A percentile compares a stretch with the other conserved stretches of the same genome.
Evolutionary conservation across 2,329 filamentous ascomycete species (phyloP).

Genomic region (Monosporascus sp.): DNA sequence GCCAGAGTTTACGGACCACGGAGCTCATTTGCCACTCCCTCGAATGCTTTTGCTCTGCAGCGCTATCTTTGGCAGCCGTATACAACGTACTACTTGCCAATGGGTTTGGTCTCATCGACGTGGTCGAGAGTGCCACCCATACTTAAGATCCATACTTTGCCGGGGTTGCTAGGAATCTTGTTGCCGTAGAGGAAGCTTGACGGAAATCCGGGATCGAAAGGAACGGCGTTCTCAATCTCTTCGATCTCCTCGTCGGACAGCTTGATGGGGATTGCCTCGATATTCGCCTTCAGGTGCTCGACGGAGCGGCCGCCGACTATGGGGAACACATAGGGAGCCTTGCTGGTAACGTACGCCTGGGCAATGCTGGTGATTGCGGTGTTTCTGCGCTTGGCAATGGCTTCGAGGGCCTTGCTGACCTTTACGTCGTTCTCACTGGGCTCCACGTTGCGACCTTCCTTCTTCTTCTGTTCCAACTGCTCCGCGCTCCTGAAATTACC

Average conservation of each 20-base stretch:
- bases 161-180: too few relatives aligned
- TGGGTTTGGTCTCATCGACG: too few relatives aligned
- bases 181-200: too few relatives aligned
- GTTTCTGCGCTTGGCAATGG: slow-evolving; percentile 48
- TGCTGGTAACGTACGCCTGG: slow-evolving; percentile 39
- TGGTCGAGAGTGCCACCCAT: too few relatives aligned
- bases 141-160: too few relatives aligned
- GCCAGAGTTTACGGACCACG: too few relatives aligned
- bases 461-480: slow-evolving; percentile 40
- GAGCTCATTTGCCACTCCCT: too few relatives aligned
- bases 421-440: not conserved
- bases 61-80: too few relatives aligned
- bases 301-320: slow-evolving; percentile 42
- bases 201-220: slow-evolving; percentile 50
- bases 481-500: slow-evolving; percentile 34
- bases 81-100: too few relatives aligned
- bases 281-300: slow-evolving; percentile 43
- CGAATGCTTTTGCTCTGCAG: too few relatives aligned
- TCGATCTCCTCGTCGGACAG: slow-evolving; percentile 42
- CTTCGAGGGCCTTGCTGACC: slow-evolving; percentile 47
- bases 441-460: slow-evolving; percentile 25
- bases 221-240: slow-evolving; percentile 40
- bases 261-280: slow-evolving; percentile 40
- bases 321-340: slow-evolving; percentile 41
- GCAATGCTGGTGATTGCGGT: slow-evolving; percentile 50